These are phyloP conservation scores for Pilobolus umbonatus DNA, from an alignment of 192 early-diverging fungal species.

Conservation along the genomic window DNA sequence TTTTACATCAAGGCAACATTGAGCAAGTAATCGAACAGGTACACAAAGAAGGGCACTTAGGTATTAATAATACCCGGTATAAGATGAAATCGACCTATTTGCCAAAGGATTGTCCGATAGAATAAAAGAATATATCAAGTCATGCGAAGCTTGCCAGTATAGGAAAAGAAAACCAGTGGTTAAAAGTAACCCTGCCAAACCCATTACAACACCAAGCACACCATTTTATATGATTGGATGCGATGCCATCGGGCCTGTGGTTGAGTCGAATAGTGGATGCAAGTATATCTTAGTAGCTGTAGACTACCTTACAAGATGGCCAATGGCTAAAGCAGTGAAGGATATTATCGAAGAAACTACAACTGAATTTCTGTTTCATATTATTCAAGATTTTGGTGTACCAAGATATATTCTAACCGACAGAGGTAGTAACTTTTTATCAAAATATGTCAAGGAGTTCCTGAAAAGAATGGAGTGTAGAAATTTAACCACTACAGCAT, in stretches of 20 bases:
- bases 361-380: background rate
- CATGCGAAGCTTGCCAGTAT: slow-evolving; percentile 15
- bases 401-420: slow-evolving; percentile 18
- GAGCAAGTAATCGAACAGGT: background rate
- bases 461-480: background rate
- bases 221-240: slow-evolving; percentile 13
- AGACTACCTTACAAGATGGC: slow-evolving; percentile 28
- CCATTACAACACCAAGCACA: background rate
- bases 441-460: background rate
- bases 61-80: slow-evolving; percentile 6
- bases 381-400: slow-evolving; percentile 7
- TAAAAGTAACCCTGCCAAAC: background rate
- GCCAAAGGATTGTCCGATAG: background rate
- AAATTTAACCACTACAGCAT: slow-evolving; percentile 12
- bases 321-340: slow-evolving; percentile 3
- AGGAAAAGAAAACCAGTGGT: background rate
- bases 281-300: slow-evolving; percentile 20
- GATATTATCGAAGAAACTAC: background rate
- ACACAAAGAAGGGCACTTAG: slow-evolving; percentile 12
- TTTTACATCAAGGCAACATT: slow-evolving; percentile 11
- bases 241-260: slow-evolving; percentile 10
- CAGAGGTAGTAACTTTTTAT: slow-evolving; percentile 12
- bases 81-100: background rate
- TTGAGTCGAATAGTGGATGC: background rate
- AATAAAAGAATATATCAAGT: background rate